A percentile compares a stretch with the other conserved stretches of the same genome.
These are phyloP conservation scores for Somion occarium DNA, from an alignment of 1,284 basidiomycete species.

Conservation along the genomic window DNA sequence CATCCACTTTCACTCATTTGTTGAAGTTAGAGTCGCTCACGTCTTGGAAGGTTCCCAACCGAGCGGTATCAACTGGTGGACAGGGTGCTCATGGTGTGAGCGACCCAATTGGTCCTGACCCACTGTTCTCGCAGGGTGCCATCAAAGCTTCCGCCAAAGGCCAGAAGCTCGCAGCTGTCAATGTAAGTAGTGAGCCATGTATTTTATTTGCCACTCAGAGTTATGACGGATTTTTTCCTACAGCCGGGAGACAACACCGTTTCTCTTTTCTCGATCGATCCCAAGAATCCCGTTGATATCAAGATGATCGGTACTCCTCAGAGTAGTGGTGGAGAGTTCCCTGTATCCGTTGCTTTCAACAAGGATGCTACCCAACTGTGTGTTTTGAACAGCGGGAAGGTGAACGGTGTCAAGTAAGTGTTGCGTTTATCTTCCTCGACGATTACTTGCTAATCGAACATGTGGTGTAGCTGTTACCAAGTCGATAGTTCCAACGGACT, in stretches of 20 bases:
- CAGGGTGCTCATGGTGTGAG: slow-evolving; percentile 35
- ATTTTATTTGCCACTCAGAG: no score
- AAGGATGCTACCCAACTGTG: slow-evolving; percentile 35
- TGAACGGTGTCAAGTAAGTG: slow-evolving; percentile 42
- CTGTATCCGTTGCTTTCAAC: slow-evolving; percentile 42
- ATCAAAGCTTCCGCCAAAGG: slow-evolving; percentile 37
- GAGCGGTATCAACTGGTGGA: slow-evolving; percentile 32
- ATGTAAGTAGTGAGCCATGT: slow-evolving; percentile 27
- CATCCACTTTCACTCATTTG: neutral
- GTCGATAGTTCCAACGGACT: slow-evolving; percentile 38
- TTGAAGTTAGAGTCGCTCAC: neutral
- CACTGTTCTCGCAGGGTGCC: slow-evolving; percentile 42
- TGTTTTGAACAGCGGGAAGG: slow-evolving; percentile 41
- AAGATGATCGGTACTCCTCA: slow-evolving; percentile 37
- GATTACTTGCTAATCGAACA: neutral
- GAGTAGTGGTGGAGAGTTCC: slow-evolving; percentile 43
- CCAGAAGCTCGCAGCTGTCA: slow-evolving; percentile 39
- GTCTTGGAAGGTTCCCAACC: neutral
- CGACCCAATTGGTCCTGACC: slow-evolving; percentile 34
- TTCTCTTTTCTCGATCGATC: slow-evolving; percentile 40
- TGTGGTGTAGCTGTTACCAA: slow-evolving; percentile 34
- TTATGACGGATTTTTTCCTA: no score
- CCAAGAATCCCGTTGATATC: slow-evolving; percentile 34
- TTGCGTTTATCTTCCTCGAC: neutral
- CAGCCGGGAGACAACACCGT: slow-evolving; percentile 45